Percentiles rank a stretch among this genome's conserved stretches.
These are phyloP conservation scores for Penstemon eatonii DNA, from an alignment of 257 asterid species.

Conservation along the genomic window DNA sequence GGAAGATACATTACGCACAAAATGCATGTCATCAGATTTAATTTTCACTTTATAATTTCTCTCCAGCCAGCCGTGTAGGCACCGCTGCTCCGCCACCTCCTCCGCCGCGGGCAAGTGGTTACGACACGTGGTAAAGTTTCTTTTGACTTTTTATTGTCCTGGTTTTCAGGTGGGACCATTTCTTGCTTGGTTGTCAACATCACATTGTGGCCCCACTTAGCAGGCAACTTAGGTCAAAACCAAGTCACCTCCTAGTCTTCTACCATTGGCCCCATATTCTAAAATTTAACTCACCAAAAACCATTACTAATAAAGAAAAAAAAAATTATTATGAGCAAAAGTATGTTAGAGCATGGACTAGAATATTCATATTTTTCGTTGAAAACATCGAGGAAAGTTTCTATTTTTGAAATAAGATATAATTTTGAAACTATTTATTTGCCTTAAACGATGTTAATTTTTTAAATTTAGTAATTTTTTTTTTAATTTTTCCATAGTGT, in stretches of 20 bases:
- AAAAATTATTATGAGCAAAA: no score
- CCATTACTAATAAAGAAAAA: not conserved
- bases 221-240: constrained; percentile 56
- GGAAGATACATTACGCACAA: constrained; percentile 46
- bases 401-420: no score
- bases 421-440: no score
- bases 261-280: constrained; percentile 32
- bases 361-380: no score
- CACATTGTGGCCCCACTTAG: constrained; percentile 34
- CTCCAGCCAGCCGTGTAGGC: not conserved
- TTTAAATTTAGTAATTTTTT: no score
- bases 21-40: constrained; percentile 32
- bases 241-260: constrained; percentile 30
- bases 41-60: no score
- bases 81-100: not conserved
- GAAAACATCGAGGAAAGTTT: no score
- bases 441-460: no score
- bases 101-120: not conserved
- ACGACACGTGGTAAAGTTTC: constrained; percentile 26
- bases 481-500: no score
- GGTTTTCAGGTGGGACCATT: constrained; percentile 24
- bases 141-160: constrained; percentile 29
- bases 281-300: constrained; percentile 18
- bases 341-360: no score
- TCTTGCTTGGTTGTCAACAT: constrained; percentile 40